phyloP scores from a whole-genome alignment of 768 basidiomycete species.

The Auricularia sp. region DNA sequence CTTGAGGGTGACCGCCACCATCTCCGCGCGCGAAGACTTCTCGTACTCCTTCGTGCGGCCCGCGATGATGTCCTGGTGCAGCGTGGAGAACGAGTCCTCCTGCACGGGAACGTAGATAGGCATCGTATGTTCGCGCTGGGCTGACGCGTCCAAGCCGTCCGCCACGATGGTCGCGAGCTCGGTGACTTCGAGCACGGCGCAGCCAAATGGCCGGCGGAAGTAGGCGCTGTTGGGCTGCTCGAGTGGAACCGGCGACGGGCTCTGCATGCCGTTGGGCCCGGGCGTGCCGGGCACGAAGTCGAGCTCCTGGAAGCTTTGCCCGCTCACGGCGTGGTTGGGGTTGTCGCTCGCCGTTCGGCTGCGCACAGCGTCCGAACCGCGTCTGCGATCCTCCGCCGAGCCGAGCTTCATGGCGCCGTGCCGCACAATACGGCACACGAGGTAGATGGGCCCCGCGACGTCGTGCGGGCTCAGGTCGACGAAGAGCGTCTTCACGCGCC shows the following conservation, averaged over 20 bases:
- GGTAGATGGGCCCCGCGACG: constrained; percentile 72
- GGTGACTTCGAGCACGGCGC: constrained; percentile 80
- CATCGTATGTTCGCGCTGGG: constrained; percentile 70
- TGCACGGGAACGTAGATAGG: constrained; percentile 77
- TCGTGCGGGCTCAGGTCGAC: constrained; percentile 81
- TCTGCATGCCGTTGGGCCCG: constrained; percentile 21
- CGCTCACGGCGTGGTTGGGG: neutral
- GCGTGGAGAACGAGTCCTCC: constrained; percentile 80
- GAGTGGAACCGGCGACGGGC: constrained; percentile 2
- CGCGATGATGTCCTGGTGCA: constrained; percentile 91
- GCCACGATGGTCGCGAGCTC: constrained; percentile 58
- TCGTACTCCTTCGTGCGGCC: constrained; percentile 70
- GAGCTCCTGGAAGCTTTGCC: neutral
- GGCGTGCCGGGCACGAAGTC: constrained; percentile 15
- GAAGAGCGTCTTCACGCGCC: constrained; percentile 75
- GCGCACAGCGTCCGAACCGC: constrained; percentile 29
- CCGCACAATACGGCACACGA: constrained; percentile 84
- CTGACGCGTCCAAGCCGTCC: constrained; percentile 53
- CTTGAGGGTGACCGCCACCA: constrained; percentile 74
- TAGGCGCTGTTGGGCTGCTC: constrained; percentile 16
- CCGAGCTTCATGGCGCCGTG: constrained; percentile 80
- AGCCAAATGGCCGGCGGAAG: constrained; percentile 88
- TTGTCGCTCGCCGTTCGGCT: neutral
- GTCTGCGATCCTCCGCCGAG: constrained; percentile 34
- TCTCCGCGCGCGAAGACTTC: constrained; percentile 77